phyloP scores from a whole-genome alignment of 108 stramenopile species.

The Nannochloropsis gaditana region DNA sequence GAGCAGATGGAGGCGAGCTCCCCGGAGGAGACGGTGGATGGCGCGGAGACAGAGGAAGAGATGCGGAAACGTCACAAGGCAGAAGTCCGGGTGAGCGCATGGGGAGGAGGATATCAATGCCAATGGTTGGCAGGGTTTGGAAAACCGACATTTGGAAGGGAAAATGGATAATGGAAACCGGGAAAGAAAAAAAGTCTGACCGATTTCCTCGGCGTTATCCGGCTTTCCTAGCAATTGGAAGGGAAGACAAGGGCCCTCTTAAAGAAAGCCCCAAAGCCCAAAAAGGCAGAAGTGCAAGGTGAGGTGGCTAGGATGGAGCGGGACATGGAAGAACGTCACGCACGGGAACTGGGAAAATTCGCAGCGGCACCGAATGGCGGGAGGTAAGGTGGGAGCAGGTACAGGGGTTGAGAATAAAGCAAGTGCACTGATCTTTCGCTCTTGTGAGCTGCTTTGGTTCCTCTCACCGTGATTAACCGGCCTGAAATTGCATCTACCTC shows the following conservation, averaged over 20 bases:
- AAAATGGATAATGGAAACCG: no score
- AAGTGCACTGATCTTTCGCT: background rate
- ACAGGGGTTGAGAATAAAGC: background rate
- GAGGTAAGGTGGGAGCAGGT: background rate
- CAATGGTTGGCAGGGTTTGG: no score
- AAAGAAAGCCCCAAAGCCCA: constrained; percentile 16
- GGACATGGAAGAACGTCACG: background rate
- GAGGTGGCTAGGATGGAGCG: constrained; percentile 16
- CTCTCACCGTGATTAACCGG: no score
- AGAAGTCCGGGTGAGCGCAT: background rate
- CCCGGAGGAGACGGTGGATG: background rate
- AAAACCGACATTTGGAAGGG: no score
- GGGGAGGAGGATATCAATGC: background rate
- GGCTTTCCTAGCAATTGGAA: background rate
- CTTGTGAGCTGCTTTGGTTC: background rate
- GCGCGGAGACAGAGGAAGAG: background rate
- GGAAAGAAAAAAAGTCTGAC: no score
- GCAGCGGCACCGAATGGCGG: background rate
- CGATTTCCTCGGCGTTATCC: background rate
- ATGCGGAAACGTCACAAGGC: background rate
- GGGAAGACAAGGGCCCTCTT: background rate
- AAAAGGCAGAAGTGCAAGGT: constrained; percentile 10
- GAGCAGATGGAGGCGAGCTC: no score
- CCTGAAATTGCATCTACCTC: background rate
- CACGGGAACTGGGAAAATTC: background rate